phyloP scores from a whole-genome alignment of 345 rosid genomes.

The Aurinia saxatilis region DNA sequence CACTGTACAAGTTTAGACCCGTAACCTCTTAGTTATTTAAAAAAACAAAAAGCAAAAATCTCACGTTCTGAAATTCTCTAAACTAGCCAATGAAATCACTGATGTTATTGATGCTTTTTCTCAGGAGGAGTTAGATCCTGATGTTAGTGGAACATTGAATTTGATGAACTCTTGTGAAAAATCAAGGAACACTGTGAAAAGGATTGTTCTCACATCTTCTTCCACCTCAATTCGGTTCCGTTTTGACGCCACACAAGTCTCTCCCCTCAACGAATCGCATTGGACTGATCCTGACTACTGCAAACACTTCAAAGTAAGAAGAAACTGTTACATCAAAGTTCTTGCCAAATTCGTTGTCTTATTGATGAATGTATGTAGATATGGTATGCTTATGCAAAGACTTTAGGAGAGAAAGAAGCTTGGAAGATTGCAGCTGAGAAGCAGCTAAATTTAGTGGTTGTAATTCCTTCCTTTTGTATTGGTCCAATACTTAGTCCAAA shows the following conservation, averaged over 20 bases:
- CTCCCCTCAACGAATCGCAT: conserved; percentile 64
- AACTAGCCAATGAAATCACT: background rate
- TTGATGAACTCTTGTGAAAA: conserved; percentile 55
- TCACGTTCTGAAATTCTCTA: no score
- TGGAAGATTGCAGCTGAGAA: conserved; percentile 57
- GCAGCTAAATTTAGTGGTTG: conserved; percentile 58
- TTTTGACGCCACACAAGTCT: conserved; percentile 37
- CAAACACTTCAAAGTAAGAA: conserved; percentile 45
- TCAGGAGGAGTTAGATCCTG: conserved; percentile 34
- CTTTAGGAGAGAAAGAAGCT: conserved; percentile 60
- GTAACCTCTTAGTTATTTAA: no score
- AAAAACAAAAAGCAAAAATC: no score
- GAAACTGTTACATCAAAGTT: background rate
- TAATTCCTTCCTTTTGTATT: conserved; percentile 63
- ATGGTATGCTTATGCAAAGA: conserved; percentile 70
- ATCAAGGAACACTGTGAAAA: conserved; percentile 34
- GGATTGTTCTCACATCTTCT: conserved; percentile 75
- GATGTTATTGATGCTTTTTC: background rate
- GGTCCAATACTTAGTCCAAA: conserved; percentile 71
- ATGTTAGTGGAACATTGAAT: conserved; percentile 56
- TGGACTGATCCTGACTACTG: conserved; percentile 81
- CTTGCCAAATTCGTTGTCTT: background rate
- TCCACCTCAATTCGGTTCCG: conserved; percentile 61
- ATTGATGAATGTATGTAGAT: conserved; percentile 34
- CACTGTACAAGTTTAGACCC: no score